Evolutionary conservation across 2,329 filamentous ascomycete species (phyloP), one percentile per base, ranked within the genome.

Genomic region (Pseudopyricularia cyperi): DNA sequence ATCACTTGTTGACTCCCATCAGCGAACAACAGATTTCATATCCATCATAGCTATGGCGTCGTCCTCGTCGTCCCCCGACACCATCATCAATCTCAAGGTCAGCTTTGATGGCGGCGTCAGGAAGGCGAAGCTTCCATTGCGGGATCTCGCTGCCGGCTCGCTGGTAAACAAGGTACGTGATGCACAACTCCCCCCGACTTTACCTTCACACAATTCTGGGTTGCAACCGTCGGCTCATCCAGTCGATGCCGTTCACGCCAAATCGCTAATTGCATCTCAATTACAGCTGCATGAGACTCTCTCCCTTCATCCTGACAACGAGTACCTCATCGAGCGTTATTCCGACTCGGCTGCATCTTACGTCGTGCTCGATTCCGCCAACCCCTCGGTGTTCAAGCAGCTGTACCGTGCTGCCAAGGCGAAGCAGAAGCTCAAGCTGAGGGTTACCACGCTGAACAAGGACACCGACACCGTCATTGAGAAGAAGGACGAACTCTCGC

Each of bases 351-450:
- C 89, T 57, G 85, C 77, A 46, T 74, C 82, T 57, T 97, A 86
- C 68, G 79, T 97, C 58, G 75, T 79, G 46, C 83, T 98, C 55
- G 85, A 95, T 66, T 74, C 81, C 56, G 74, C 75, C 64, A 94
- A 95, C 63, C 70, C 79, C 8, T 76, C 87, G 46, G 87, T 95
- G 62, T 98, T 95, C 76, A 97, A 96, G 75, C 93, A 96, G 66
- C 83, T 98, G 42, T 91, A 93, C 66, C 85, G 93, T 62, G 93
- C 93, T 58, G 93, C 93, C 57, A 98, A 96, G 74, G 93, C 93
- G 35, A 98, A 98, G 77, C 82, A 90, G 58, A 98, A 97, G 82
- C 83, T 98, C 60, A 90, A 93, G 68, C 79, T 98, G 54, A 87
- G 82, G 58, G 84, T 87, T 35, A 83, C 79, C 15, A 61, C 76